Evolutionary conservation across 2,329 filamentous ascomycete genomes (phyloP).

Genomic region (Fusarium irregulare): DNA sequence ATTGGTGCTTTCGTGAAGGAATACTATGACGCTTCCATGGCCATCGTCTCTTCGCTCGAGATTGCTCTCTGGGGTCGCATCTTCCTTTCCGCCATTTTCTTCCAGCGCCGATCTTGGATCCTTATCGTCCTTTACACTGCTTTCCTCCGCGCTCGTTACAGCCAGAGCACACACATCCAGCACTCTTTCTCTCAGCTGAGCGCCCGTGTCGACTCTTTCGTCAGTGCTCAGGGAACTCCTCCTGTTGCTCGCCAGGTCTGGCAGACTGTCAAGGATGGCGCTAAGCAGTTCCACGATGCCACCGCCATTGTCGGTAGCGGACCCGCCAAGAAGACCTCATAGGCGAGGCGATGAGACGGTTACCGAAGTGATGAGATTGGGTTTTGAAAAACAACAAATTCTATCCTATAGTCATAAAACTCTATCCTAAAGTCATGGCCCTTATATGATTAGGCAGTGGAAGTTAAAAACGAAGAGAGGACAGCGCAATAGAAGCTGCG

Average conservation of each 20-base stretch:
- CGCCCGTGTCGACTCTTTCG: conserved; percentile 81
- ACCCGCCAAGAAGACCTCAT: conserved; percentile 61
- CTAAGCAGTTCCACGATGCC: conserved; percentile 79
- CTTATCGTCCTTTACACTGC: conserved; percentile 85
- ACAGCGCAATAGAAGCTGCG: conserved; percentile 1
- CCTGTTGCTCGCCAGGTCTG: conserved; percentile 82
- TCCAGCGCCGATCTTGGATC: conserved; percentile 92
- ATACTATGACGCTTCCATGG: conserved; percentile 98
- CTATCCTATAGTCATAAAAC: conserved; percentile 1
- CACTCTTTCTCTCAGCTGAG: conserved; percentile 78
- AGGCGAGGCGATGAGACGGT: conserved; percentile 35
- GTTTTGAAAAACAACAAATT: conserved; percentile 2
- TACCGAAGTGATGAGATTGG: background rate
- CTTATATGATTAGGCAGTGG: background rate
- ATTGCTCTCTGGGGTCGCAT: conserved; percentile 88
- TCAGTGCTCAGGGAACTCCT: conserved; percentile 88
- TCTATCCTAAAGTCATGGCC: background rate
- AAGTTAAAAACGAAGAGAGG: background rate
- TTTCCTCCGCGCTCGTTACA: conserved; percentile 90
- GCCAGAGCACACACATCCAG: conserved; percentile 95
- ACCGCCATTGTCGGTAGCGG: conserved; percentile 77
- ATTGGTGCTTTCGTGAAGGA: conserved; percentile 97
- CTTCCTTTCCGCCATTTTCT: conserved; percentile 82
- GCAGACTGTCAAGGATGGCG: conserved; percentile 79
- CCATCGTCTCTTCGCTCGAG: conserved; percentile 88